phyloP scores from a whole-genome alignment of 2,329 filamentous ascomycete genomes.

The Aspergillus ochraceus region DNA sequence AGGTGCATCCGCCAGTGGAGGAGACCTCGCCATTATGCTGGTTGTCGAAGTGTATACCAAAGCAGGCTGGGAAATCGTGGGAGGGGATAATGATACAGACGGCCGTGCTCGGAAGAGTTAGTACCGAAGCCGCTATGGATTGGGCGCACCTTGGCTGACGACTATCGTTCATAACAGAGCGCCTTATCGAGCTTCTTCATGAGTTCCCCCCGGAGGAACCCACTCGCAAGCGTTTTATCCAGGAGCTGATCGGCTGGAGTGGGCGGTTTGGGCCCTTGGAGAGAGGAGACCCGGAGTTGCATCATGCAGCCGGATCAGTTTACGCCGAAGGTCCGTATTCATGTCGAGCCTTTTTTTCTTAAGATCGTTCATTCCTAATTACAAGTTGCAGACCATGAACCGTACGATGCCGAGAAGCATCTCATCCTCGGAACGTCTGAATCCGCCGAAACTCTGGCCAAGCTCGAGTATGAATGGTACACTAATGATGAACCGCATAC shows the following conservation, averaged over 20 bases:
- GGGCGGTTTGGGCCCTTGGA: conserved; percentile 81
- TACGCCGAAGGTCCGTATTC: conserved; percentile 69
- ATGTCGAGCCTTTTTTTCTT: neutral
- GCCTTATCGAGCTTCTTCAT: conserved; percentile 74
- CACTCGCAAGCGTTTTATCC: conserved; percentile 87
- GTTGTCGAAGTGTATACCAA: conserved; percentile 90
- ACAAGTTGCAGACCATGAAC: conserved; percentile 67
- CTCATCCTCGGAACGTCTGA: conserved; percentile 85
- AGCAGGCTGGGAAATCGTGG: conserved; percentile 68
- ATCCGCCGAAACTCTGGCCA: conserved; percentile 75
- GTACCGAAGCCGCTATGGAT: conserved; percentile 8
- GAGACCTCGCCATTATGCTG: conserved; percentile 82
- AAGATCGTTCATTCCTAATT: conserved; percentile 15
- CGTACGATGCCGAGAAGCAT: conserved; percentile 91
- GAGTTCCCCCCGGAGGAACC: conserved; percentile 82
- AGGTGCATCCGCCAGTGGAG: conserved; percentile 89
- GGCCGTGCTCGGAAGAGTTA: conserved; percentile 62
- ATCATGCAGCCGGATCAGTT: conserved; percentile 84
- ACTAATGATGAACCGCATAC: conserved; percentile 82
- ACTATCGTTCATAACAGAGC: conserved; percentile 36
- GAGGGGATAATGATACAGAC: conserved; percentile 54
- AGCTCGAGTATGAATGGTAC: conserved; percentile 94
- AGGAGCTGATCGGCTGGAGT: conserved; percentile 86
- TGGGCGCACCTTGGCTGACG: conserved; percentile 5
- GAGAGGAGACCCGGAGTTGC: conserved; percentile 88